Conservation (phyloP, 345 rosid species). For the Populus alba region DNA sequence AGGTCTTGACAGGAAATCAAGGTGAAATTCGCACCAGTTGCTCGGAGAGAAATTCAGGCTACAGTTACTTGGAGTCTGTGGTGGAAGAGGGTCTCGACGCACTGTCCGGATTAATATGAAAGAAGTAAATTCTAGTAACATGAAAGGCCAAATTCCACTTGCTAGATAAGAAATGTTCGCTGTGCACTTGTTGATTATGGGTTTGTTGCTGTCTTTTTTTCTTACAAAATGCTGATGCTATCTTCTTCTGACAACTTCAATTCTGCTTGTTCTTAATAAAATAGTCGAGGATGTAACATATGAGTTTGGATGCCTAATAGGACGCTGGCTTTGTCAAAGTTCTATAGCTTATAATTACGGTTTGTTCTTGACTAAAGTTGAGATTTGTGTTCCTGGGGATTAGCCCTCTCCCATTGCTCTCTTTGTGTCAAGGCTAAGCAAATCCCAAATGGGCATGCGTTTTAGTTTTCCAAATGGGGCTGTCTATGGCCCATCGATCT, state of each 20-base stretch:
- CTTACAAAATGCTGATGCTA: neutral
- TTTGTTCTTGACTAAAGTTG: neutral
- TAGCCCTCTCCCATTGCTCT: too few species aligned
- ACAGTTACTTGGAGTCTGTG: slow-evolving; percentile 31
- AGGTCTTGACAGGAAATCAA: slow-evolving; percentile 52
- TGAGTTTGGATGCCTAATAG: neutral
- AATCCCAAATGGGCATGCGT: too few species aligned
- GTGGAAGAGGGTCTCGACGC: slow-evolving; percentile 48
- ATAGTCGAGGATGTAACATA: neutral
- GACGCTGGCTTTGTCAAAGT: neutral
- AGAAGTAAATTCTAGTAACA: neutral
- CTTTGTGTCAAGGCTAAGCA: too few species aligned
- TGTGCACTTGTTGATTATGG: neutral
- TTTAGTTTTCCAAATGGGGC: too few species aligned
- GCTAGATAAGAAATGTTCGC: neutral
- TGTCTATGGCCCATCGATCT: too few species aligned
- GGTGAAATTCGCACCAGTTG: slow-evolving; percentile 84
- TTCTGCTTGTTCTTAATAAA: neutral
- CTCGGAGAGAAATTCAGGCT: slow-evolving; percentile 53
- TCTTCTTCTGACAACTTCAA: neutral
- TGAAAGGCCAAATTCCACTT: neutral
- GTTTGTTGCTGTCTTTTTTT: neutral
- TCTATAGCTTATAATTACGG: too few species aligned
- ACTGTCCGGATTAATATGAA: slow-evolving; percentile 24
- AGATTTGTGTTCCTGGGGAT: too few species aligned